Evolutionary conservation across 2,329 filamentous ascomycete species (phyloP).

Genomic region (Knufia petricola): DNA sequence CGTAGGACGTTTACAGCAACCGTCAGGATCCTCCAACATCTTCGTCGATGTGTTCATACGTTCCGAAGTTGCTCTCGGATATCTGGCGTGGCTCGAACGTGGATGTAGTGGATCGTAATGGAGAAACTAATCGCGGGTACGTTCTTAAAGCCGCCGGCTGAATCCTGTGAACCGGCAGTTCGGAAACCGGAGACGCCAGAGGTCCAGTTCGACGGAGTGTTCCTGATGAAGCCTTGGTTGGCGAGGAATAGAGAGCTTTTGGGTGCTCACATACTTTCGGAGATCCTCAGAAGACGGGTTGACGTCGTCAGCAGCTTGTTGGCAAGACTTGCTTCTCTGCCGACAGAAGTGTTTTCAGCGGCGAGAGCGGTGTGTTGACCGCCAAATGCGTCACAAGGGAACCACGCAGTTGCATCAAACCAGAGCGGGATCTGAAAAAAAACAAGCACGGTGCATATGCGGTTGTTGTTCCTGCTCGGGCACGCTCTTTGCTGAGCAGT

Average conservation of each 20-base stretch:
- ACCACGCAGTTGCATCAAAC: not conserved
- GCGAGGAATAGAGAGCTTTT: not conserved
- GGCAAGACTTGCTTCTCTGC: not conserved
- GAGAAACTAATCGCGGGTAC: not conserved
- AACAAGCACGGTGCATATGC: too few relatives aligned
- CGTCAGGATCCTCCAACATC: too few relatives aligned
- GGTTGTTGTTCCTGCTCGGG: too few relatives aligned
- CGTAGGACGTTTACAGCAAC: too few relatives aligned
- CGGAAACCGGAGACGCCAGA: slow-evolving; percentile 2
- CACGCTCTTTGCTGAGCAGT: too few relatives aligned
- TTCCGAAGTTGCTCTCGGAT: too few relatives aligned
- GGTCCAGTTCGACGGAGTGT: not conserved
- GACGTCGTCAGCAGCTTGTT: not conserved
- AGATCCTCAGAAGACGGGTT: too few relatives aligned
- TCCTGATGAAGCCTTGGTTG: not conserved
- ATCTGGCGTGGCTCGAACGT: too few relatives aligned
- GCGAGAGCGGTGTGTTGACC: slow-evolving; percentile 5
- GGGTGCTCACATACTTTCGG: too few relatives aligned
- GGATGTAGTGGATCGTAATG: not conserved
- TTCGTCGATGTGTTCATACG: too few relatives aligned
- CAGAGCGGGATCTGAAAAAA: too few relatives aligned
- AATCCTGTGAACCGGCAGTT: not conserved
- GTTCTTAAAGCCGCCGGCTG: not conserved
- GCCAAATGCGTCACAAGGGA: not conserved
- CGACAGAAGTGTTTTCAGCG: not conserved